Evolutionary conservation across 2,329 filamentous ascomycete genomes (phyloP), one percentile per base, ranked within the genome.

Genomic region (Rhynchosporium graminicola): DNA sequence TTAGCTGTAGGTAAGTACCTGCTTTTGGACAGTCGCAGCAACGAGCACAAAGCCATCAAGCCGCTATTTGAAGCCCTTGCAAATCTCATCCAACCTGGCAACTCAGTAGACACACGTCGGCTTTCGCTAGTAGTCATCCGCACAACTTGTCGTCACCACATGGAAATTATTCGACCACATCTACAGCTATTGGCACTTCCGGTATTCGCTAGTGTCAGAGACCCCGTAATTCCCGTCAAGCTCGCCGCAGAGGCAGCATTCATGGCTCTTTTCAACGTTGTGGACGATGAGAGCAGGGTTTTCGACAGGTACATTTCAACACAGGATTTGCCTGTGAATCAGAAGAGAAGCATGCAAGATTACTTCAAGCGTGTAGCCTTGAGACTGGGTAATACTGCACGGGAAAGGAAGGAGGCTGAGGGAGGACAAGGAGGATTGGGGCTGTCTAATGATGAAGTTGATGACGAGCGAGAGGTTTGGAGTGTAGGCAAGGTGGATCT

Each of bases 401-500:
- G 92, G 65, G 95, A 99, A 79, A 84, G 95, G 70, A 90, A 86
- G 72, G 93, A 97, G 69, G 95, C 95, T 0, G 93, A 97, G 74
- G 94, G 93, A 65, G 95, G 94, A 7, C 84, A 88, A 63, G 93
- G 93, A 52, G 92, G 92, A 0, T 74, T 98, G 56, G 93, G 93
- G 0, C 76, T 99, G 71, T 90, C 89, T 40, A 92, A 91, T 73
- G 95, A 99, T 76, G 95, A 99, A 79, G 80, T 87, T 38, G 95
- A 99, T 73, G 95, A 99, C 77, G 92, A 97, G 80, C 89, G 86
- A 76, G 95, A 99, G 80, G 87, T 99, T 66, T 96, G 92, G 93
- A 95, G 91, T 74, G 89, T 99, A 56, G 95, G 95, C 5, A 93
- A 89, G 77, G 87, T 97, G 56, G 94, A 98, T 74, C 78, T 93